Evolutionary conservation across 129 eudicot genomes (phyloP).

Genomic region (Artemisia annua): DNA sequence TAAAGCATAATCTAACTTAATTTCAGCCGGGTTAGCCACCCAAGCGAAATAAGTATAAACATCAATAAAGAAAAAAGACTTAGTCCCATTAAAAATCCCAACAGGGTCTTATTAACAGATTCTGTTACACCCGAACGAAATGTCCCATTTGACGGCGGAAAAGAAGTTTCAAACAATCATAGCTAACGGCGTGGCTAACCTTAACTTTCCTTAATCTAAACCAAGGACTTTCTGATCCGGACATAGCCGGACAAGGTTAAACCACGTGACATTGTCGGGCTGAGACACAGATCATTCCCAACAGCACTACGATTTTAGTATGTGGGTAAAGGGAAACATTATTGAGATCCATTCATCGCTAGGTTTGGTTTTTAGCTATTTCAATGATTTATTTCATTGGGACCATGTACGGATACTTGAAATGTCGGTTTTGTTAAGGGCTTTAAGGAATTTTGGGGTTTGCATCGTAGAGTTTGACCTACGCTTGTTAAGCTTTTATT

Average conservation of each 20-base stretch:
- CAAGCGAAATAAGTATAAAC: conserved; percentile 71
- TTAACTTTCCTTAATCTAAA: conserved; percentile 46
- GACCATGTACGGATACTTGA: conserved; percentile 79
- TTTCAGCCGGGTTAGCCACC: conserved; percentile 43
- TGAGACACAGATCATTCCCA: conserved; percentile 76
- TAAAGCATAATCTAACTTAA: conserved; percentile 60
- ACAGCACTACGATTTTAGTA: conserved; percentile 65
- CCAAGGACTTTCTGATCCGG: conserved; percentile 42
- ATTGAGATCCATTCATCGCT: conserved; percentile 64
- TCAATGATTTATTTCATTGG: conserved; percentile 60
- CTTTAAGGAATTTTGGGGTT: conserved; percentile 58
- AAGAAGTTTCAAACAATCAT: conserved; percentile 53
- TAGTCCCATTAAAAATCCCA: conserved; percentile 57
- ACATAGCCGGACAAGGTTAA: conserved; percentile 79
- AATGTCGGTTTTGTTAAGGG: conserved; percentile 51
- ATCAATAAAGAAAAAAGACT: conserved; percentile 69
- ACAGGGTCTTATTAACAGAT: conserved; percentile 53
- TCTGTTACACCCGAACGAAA: conserved; percentile 51
- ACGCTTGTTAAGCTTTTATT: conserved; percentile 57
- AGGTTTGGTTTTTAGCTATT: conserved; percentile 64
- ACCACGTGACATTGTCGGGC: conserved; percentile 52
- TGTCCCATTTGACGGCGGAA: conserved; percentile 68
- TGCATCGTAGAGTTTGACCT: conserved; percentile 72
- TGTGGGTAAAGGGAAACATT: conserved; percentile 67
- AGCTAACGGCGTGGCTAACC: conserved; percentile 67